phyloP scores from a whole-genome alignment of 257 asterid genomes.

The Solanum neorickii region DNA sequence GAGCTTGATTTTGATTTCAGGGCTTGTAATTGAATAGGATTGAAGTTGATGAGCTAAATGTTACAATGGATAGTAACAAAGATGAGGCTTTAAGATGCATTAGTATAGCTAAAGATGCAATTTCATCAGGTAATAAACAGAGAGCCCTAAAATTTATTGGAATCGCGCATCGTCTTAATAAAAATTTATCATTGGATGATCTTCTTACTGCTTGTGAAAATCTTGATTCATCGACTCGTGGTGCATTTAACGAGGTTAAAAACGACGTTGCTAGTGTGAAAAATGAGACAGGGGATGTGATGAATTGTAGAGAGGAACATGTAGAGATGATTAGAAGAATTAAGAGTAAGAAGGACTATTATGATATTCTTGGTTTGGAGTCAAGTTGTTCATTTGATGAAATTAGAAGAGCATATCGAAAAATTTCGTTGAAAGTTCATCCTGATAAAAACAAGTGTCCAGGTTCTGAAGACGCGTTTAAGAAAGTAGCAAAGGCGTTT shows the following conservation, averaged over 20 bases:
- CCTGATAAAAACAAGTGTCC: constrained; percentile 94
- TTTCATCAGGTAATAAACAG: constrained; percentile 24
- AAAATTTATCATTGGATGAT: constrained; percentile 19
- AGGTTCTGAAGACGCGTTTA: constrained; percentile 86
- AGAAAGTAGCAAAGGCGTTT: constrained; percentile 82
- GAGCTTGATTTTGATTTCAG: background rate
- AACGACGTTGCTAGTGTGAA: background rate
- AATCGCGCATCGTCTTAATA: constrained; percentile 26
- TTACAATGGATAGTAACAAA: constrained; percentile 42
- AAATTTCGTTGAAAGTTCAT: constrained; percentile 80
- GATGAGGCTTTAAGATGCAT: constrained; percentile 37
- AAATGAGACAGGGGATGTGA: background rate
- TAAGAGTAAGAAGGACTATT: constrained; percentile 61
- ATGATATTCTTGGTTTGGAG: constrained; percentile 71
- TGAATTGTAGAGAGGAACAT: constrained; percentile 64
- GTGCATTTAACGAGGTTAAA: background rate
- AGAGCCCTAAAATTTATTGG: constrained; percentile 28
- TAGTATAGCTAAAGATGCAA: constrained; percentile 26
- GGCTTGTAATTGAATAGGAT: background rate
- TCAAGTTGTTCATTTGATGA: constrained; percentile 72
- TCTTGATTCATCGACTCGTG: constrained; percentile 13
- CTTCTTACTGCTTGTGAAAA: constrained; percentile 23
- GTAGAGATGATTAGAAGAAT: constrained; percentile 66
- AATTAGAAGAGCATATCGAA: constrained; percentile 73
- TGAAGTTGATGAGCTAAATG: background rate